Evolutionary conservation across 805 yeast genomes (phyloP).

Genomic region (Yarrowia bubula): DNA sequence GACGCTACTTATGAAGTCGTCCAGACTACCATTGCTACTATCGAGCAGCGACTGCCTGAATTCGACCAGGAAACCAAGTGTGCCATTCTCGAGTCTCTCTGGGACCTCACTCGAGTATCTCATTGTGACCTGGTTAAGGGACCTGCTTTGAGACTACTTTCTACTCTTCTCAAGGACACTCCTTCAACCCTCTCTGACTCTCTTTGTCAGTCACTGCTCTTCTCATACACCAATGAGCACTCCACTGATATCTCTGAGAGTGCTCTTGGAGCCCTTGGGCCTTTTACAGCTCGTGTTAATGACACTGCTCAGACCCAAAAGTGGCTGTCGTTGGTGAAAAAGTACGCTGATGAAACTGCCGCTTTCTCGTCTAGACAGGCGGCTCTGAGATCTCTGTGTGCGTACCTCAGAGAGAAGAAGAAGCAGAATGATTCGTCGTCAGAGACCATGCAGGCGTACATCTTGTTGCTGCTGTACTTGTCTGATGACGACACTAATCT

Average conservation of each 20-base stretch:
- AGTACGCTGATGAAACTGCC: constrained; percentile 44
- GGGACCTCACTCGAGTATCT: constrained; percentile 30
- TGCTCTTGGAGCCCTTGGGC: constrained; percentile 54
- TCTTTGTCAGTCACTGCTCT: constrained; percentile 14
- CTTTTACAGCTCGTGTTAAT: constrained; percentile 38
- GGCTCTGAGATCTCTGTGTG: constrained; percentile 46
- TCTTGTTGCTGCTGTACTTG: constrained; percentile 32
- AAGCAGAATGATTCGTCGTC: neutral
- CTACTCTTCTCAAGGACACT: constrained; percentile 13
- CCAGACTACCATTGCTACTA: constrained; percentile 28
- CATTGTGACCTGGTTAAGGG: constrained; percentile 35
- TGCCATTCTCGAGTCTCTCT: constrained; percentile 26
- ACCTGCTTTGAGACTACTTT: constrained; percentile 33
- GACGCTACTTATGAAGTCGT: constrained; percentile 34
- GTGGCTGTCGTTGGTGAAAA: constrained; percentile 38
- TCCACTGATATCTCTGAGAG: constrained; percentile 47
- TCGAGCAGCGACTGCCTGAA: constrained; percentile 24
- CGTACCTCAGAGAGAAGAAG: constrained; percentile 35
- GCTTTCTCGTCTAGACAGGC: constrained; percentile 50
- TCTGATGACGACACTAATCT: constrained; percentile 68
- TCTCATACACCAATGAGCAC: constrained; percentile 43
- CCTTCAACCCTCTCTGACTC: constrained; percentile 8
- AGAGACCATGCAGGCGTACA: constrained; percentile 19
- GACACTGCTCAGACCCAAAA: constrained; percentile 30
- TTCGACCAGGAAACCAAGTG: constrained; percentile 21